phyloP scores from a whole-genome alignment of 345 rosid species.

The Aegle marmelos region DNA sequence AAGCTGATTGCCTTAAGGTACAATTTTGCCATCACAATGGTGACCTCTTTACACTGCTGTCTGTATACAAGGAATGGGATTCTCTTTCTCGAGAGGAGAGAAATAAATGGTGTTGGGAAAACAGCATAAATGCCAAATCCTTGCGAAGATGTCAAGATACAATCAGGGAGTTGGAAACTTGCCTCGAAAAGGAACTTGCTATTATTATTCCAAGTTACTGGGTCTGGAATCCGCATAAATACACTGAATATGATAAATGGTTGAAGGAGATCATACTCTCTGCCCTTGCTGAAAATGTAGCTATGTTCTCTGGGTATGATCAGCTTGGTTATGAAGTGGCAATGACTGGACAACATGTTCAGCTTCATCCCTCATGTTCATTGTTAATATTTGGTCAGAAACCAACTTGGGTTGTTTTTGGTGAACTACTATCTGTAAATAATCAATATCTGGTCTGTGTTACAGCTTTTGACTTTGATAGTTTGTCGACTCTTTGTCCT shows the following conservation, averaged over 20 bases:
- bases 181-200: constrained; percentile 63
- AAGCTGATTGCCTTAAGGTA: constrained; percentile 80
- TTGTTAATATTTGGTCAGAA: constrained; percentile 68
- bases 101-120: constrained; percentile 92
- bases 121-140: constrained; percentile 86
- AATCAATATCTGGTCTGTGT: constrained; percentile 81
- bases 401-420: constrained; percentile 89
- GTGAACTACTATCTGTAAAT: constrained; percentile 62
- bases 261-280: constrained; percentile 67
- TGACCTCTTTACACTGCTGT: constrained; percentile 82
- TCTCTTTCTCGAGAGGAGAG: constrained; percentile 40
- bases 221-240: constrained; percentile 61
- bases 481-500: constrained; percentile 51
- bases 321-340: constrained; percentile 89
- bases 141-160: constrained; percentile 89
- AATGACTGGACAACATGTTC: constrained; percentile 65
- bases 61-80: constrained; percentile 84
- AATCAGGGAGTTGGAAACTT: constrained; percentile 60
- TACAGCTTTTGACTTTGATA: constrained; percentile 72
- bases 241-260: constrained; percentile 35
- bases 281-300: constrained; percentile 79
- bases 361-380: constrained; percentile 85
- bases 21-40: constrained; percentile 75
- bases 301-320: constrained; percentile 82
- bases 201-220: constrained; percentile 55